Percentiles rank a stretch among this genome's conserved stretches.
These are phyloP conservation scores for Exserohilum turcica DNA, from an alignment of 2,329 filamentous ascomycete species.

Conservation along the genomic window DNA sequence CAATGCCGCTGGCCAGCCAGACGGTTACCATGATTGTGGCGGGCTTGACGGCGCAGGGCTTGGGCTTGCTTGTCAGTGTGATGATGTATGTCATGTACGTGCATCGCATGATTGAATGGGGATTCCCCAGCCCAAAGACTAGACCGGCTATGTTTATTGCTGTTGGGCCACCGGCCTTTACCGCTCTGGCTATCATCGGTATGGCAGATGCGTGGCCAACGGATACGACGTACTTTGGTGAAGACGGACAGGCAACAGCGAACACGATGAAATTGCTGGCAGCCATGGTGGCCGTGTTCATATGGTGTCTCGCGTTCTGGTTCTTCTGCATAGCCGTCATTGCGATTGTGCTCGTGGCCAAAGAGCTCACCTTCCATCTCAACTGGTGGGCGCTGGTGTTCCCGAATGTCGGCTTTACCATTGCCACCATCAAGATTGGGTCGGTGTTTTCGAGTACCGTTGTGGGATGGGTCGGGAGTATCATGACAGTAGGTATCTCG, in stretches of 20 bases:
- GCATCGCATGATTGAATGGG: conserved; percentile 7
- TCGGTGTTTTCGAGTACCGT: neutral
- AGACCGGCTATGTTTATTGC: conserved; percentile 6
- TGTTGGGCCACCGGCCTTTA: neutral
- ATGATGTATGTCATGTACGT: conserved; percentile 9
- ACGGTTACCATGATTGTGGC: conserved; percentile 3
- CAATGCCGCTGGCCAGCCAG: neutral
- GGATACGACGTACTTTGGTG: neutral
- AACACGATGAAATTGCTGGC: neutral
- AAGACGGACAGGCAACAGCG: neutral
- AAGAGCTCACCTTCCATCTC: conserved; percentile 58
- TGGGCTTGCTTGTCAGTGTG: conserved; percentile 1
- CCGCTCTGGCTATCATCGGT: neutral
- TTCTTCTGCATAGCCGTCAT: conserved; percentile 52
- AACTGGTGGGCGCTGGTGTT: conserved; percentile 62
- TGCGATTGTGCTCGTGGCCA: conserved; percentile 15
- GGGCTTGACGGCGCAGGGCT: neutral
- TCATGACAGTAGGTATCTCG: neutral
- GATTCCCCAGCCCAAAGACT: neutral
- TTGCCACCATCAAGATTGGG: conserved; percentile 27
- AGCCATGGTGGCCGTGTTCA: conserved; percentile 1
- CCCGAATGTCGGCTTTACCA: conserved; percentile 43
- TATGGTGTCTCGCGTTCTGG: conserved; percentile 48
- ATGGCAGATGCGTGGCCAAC: conserved; percentile 1
- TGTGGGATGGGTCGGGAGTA: neutral